Evolutionary conservation across 768 basidiomycete genomes (phyloP).

Genomic region (Lactifluus hygrophoroides): DNA sequence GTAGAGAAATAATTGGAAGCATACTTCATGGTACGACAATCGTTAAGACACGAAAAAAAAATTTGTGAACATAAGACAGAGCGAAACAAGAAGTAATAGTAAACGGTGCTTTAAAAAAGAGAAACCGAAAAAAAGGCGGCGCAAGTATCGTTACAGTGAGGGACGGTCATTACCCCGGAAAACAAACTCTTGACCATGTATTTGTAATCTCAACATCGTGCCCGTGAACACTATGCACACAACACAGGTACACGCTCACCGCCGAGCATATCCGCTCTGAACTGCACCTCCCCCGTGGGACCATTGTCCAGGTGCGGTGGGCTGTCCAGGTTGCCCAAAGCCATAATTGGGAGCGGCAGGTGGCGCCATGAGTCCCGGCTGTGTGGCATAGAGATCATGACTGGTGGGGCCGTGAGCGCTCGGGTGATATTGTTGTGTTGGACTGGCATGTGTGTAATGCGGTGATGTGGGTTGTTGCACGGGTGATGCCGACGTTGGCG

Average conservation of each 20-base stretch:
- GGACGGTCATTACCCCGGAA: conserved; percentile 5
- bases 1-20: conserved; percentile 15
- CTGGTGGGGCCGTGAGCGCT: conserved; percentile 6
- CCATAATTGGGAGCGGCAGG: conserved; percentile 17
- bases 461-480: conserved; percentile 21
- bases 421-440: conserved; percentile 19
- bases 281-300: conserved; percentile 18
- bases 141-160: conserved; percentile 14
- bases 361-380: conserved; percentile 18
- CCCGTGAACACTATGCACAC: neutral
- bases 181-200: conserved; percentile 1
- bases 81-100: conserved; percentile 16
- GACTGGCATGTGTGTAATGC: conserved; percentile 20
- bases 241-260: conserved; percentile 9
- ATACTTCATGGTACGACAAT: conserved; percentile 14
- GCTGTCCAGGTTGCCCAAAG: conserved; percentile 18
- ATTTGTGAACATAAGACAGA: conserved; percentile 11
- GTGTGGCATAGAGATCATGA: conserved; percentile 17
- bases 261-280: conserved; percentile 20
- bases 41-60: conserved; percentile 1
- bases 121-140: conserved; percentile 2
- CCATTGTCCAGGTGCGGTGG: conserved; percentile 17
- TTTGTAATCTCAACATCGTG: neutral
- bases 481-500: conserved; percentile 19
- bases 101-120: conserved; percentile 5